Conservation (phyloP, 2,329 filamentous ascomycete species). For the Passalora sequoiae region DNA sequence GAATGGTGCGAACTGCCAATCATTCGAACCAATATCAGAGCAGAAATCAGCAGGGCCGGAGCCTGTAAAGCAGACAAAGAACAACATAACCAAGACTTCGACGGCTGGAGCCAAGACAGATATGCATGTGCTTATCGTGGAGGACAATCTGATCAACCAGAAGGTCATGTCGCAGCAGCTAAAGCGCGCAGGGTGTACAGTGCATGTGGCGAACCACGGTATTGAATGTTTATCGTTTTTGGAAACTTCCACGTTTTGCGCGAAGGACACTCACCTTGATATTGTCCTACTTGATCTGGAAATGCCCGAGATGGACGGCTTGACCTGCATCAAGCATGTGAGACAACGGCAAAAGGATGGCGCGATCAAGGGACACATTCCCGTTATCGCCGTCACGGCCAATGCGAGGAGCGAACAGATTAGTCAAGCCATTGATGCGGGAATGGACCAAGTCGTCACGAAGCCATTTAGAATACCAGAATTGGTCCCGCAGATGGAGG, state of each 20-base stretch:
- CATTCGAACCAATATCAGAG: constrained; percentile 12
- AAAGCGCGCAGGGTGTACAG: constrained; percentile 24
- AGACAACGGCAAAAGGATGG: constrained; percentile 24
- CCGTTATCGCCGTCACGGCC: constrained; percentile 34
- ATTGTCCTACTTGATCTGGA: constrained; percentile 33
- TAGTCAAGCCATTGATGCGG: constrained; percentile 27
- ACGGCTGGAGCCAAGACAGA: too few relatives aligned
- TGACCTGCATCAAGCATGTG: constrained; percentile 30
- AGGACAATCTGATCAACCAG: constrained; percentile 35
- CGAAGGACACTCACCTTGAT: constrained; percentile 20
- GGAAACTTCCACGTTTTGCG: constrained; percentile 24
- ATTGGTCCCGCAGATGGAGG: constrained; percentile 32
- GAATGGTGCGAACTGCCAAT: constrained; percentile 9
- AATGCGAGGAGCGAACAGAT: constrained; percentile 34
- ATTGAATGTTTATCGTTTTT: constrained; percentile 31
- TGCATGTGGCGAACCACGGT: constrained; percentile 33
- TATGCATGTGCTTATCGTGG: constrained; percentile 30
- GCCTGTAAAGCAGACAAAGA: not conserved
- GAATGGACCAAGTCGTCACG: constrained; percentile 35
- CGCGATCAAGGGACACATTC: constrained; percentile 36
- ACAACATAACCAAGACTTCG: not conserved
- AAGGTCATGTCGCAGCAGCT: constrained; percentile 31
- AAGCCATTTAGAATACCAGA: constrained; percentile 35
- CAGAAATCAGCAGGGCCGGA: constrained; percentile 2
- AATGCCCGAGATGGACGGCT: constrained; percentile 35